These are phyloP conservation scores for Boletus vermiculosoides DNA, from an alignment of 768 basidiomycete genomes.

Conservation along the genomic window DNA sequence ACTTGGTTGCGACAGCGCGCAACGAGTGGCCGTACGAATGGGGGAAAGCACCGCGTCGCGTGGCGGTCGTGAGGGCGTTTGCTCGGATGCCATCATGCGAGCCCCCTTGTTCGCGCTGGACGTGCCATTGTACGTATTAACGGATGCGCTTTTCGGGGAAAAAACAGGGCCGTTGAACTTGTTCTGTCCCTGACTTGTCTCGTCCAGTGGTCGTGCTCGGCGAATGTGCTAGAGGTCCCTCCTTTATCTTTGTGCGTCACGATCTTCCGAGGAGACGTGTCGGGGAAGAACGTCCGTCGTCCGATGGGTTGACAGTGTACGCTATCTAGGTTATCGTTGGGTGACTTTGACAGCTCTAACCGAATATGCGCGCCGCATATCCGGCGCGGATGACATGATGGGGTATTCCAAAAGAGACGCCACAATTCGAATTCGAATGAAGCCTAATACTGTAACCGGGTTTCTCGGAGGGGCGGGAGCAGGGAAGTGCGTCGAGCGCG, in stretches of 20 bases:
- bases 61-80: neutral
- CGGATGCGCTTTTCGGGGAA: neutral
- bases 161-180: neutral
- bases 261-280: neutral
- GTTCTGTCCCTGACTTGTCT: neutral
- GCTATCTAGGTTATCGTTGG: neutral
- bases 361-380: neutral
- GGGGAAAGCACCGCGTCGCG: too few relatives aligned
- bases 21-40: neutral
- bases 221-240: neutral
- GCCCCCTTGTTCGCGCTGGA: neutral
- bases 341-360: neutral
- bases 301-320: neutral
- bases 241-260: neutral
- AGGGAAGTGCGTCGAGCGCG: too few relatives aligned
- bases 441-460: neutral
- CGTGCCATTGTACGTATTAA: slow-evolving; percentile 3
- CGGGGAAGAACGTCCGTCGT: neutral
- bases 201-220: neutral
- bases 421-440: neutral
- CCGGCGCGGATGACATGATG: neutral
- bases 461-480: neutral
- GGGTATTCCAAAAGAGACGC: neutral
- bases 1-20: neutral
- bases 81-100: neutral